These are phyloP conservation scores for Penicillium pancosmium DNA, from an alignment of 495 filamentous ascomycete species.

Conservation along the genomic window DNA sequence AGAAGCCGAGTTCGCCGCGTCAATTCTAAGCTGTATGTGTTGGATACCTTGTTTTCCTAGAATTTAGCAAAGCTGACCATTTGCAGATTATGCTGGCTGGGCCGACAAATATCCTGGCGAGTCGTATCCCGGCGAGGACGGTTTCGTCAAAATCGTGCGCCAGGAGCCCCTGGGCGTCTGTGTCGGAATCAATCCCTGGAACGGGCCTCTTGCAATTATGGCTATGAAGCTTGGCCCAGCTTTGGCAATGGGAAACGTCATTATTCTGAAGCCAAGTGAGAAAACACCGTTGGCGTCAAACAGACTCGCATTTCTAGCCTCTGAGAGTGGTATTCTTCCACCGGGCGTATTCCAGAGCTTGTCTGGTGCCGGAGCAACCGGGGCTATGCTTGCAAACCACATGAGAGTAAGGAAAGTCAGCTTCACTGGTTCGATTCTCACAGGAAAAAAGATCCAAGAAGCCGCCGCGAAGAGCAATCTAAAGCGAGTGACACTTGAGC, in stretches of 20 bases:
- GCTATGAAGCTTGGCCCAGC: conserved; percentile 4
- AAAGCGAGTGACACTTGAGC: conserved; percentile 46
- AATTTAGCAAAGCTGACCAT: neutral
- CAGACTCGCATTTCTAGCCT: neutral
- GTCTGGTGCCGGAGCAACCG: conserved; percentile 69
- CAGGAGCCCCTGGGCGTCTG: neutral
- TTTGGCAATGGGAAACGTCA: conserved; percentile 5
- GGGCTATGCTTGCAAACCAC: conserved; percentile 39
- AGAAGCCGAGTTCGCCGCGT: neutral
- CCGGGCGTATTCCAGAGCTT: conserved; percentile 86
- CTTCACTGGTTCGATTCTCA: conserved; percentile 24
- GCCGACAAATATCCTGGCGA: conserved; percentile 7
- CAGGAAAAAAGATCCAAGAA: conserved; percentile 19
- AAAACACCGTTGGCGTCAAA: conserved; percentile 2
- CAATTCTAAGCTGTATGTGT: neutral
- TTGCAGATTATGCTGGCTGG: conserved; percentile 9
- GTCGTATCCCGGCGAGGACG: conserved; percentile 1
- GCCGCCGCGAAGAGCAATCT: conserved; percentile 45
- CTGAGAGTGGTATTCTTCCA: conserved; percentile 74
- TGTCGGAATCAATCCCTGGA: conserved; percentile 6
- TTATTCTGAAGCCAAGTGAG: conserved; percentile 7
- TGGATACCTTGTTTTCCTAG: neutral
- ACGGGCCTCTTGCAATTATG: neutral
- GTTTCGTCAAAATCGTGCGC: neutral
- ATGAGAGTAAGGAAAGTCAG: conserved; percentile 20